Evolutionary conservation across 148 eudicot genomes (phyloP).

Genomic region (Fagopyrum esculentum): DNA sequence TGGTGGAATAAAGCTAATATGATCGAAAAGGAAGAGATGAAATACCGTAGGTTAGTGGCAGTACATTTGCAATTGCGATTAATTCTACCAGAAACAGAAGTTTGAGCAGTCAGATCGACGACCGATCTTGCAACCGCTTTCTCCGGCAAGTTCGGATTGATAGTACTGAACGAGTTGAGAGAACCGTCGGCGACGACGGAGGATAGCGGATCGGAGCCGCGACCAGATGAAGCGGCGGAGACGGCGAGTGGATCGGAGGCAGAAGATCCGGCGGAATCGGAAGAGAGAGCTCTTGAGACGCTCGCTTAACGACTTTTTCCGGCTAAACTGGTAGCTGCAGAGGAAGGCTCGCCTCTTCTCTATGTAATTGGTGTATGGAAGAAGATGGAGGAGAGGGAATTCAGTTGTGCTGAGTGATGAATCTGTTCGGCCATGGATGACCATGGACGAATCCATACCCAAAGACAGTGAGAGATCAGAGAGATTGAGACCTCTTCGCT

Average conservation of each 20-base stretch:
- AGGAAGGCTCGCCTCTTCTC: constrained; percentile 77
- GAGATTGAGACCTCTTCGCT: too few relatives aligned
- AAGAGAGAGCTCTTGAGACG: constrained; percentile 39
- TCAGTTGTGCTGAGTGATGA: background rate
- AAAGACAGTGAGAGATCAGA: too few relatives aligned
- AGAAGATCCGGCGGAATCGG: constrained; percentile 39
- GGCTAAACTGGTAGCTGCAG: constrained; percentile 75
- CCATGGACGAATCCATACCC: too few relatives aligned
- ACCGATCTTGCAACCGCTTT: background rate
- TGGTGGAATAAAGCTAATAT: too few relatives aligned
- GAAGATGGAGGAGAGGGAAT: background rate
- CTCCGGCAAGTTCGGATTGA: background rate
- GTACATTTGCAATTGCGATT: background rate
- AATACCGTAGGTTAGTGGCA: background rate
- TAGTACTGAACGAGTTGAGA: background rate
- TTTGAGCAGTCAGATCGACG: background rate
- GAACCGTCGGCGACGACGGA: constrained; percentile 21
- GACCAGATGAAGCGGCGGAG: constrained; percentile 49
- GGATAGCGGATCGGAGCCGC: constrained; percentile 31
- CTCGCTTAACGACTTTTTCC: constrained; percentile 47
- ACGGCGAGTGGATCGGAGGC: constrained; percentile 38
- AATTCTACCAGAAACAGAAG: constrained; percentile 6
- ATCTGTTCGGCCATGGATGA: background rate
- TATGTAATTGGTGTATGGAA: constrained; percentile 22
- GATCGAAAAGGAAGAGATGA: too few relatives aligned